phyloP scores from a whole-genome alignment of 2,329 filamentous ascomycete species.

The Ophiostoma montium region DNA sequence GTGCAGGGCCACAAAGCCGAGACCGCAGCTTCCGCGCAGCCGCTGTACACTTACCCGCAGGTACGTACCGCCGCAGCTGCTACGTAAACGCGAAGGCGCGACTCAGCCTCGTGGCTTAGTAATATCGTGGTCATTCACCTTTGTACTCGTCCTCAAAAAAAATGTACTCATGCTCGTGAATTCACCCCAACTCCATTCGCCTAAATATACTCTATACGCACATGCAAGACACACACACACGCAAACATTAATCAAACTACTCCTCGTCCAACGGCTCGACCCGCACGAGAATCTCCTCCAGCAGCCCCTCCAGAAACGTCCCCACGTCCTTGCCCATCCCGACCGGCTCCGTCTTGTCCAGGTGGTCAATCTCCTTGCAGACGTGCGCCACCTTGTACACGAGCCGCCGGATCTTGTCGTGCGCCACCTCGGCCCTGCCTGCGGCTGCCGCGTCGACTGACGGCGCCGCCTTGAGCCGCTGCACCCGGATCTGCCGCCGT shows the following conservation, averaged over 20 bases:
- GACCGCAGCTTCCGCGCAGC: neutral
- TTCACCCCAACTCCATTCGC: conserved; percentile 1
- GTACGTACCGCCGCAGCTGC: too few relatives aligned
- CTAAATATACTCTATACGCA: conserved; percentile 2
- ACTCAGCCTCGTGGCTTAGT: too few relatives aligned
- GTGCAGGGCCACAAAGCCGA: conserved; percentile 3
- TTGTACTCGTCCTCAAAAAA: too few relatives aligned
- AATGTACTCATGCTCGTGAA: too few relatives aligned
- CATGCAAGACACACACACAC: neutral
- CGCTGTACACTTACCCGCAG: neutral
- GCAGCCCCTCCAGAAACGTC: conserved; percentile 76
- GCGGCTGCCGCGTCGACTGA: conserved; percentile 19
- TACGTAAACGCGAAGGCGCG: too few relatives aligned
- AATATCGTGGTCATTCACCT: neutral
- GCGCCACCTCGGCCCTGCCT: conserved; percentile 50
- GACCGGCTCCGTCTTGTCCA: conserved; percentile 73
- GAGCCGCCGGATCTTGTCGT: conserved; percentile 68
- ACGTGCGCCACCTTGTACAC: conserved; percentile 71
- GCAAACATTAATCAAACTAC: neutral
- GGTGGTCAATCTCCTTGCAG: conserved; percentile 81
- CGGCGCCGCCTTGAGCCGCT: conserved; percentile 29
- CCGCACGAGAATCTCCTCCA: conserved; percentile 86
- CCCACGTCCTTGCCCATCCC: conserved; percentile 87
- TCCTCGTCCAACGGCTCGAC: conserved; percentile 75
- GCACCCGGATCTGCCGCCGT: conserved; percentile 52